Evolutionary conservation across 108 stramenopile genomes (phyloP).

Genomic region (Skeletonema tropicum): DNA sequence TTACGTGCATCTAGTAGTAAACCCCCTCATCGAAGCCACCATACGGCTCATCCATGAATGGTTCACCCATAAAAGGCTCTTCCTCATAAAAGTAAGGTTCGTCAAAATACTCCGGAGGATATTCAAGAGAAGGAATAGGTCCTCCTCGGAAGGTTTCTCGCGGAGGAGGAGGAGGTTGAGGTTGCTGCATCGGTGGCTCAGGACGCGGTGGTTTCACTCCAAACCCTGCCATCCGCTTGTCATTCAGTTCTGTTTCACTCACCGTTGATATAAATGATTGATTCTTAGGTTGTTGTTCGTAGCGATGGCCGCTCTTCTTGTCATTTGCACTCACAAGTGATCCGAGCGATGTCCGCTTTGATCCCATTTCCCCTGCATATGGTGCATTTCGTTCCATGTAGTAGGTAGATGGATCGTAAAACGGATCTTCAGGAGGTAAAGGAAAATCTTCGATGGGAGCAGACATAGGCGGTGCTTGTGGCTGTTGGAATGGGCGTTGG

Average conservation of each 20-base stretch:
- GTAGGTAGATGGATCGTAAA: background rate
- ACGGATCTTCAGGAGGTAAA: background rate
- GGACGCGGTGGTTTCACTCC: background rate
- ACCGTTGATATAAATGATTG: slow-evolving; percentile 32
- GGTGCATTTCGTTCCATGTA: slow-evolving; percentile 5
- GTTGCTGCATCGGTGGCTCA: slow-evolving; percentile 7
- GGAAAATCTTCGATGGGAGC: background rate
- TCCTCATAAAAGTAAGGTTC: slow-evolving; percentile 6
- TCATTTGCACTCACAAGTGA: background rate
- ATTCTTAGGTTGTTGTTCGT: slow-evolving; percentile 21
- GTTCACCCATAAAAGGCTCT: background rate
- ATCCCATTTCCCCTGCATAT: background rate
- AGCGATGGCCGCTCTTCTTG: slow-evolving; percentile 6
- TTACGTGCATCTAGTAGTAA: slow-evolving; percentile 4
- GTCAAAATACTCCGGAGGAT: slow-evolving; percentile 2
- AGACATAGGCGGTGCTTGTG: slow-evolving; percentile 2
- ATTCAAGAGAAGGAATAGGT: background rate
- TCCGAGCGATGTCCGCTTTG: background rate
- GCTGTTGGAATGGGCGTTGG: background rate
- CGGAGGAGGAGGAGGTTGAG: background rate
- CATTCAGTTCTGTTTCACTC: slow-evolving; percentile 15
- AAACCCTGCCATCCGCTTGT: slow-evolving; percentile 1
- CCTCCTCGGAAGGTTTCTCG: background rate
- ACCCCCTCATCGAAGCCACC: background rate
- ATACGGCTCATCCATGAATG: background rate